phyloP scores from a whole-genome alignment of 345 rosid species.

The Eutrema heterophyllum region DNA sequence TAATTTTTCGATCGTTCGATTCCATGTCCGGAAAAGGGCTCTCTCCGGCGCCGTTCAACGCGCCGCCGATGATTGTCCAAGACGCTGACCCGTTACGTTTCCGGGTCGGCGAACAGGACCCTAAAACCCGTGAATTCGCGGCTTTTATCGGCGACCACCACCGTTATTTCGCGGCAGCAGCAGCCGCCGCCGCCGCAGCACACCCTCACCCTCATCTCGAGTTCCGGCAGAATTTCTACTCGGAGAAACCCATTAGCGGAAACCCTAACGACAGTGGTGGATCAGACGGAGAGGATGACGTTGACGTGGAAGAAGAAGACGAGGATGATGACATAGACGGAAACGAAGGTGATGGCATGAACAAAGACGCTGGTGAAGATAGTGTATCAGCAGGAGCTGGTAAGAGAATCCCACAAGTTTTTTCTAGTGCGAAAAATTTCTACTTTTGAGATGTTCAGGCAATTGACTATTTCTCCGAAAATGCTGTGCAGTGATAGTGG shows the following conservation, averaged over 20 bases:
- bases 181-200: conserved; percentile 33
- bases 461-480: conserved; percentile 3
- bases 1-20: neutral
- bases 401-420: neutral
- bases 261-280: conserved; percentile 32
- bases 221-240: conserved; percentile 25
- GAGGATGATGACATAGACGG: conserved; percentile 31
- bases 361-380: conserved; percentile 21
- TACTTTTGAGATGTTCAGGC: conserved; percentile 15
- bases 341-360: conserved; percentile 21
- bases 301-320: conserved; percentile 27
- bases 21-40: conserved; percentile 30
- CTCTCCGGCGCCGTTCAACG: conserved; percentile 15
- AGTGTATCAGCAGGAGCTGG: conserved; percentile 25
- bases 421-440: neutral
- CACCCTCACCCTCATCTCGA: conserved; percentile 26
- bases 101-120: conserved; percentile 31
- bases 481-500: conserved; percentile 39
- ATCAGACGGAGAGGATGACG: conserved; percentile 30
- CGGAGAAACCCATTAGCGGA: conserved; percentile 25
- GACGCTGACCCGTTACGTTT: conserved; percentile 38
- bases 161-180: conserved; percentile 31
- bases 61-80: conserved; percentile 27
- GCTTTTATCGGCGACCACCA: conserved; percentile 31
- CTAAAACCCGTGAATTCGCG: conserved; percentile 35